Evolutionary conservation across 148 eudicot species (phyloP).

Genomic region (Chenopodium album): DNA sequence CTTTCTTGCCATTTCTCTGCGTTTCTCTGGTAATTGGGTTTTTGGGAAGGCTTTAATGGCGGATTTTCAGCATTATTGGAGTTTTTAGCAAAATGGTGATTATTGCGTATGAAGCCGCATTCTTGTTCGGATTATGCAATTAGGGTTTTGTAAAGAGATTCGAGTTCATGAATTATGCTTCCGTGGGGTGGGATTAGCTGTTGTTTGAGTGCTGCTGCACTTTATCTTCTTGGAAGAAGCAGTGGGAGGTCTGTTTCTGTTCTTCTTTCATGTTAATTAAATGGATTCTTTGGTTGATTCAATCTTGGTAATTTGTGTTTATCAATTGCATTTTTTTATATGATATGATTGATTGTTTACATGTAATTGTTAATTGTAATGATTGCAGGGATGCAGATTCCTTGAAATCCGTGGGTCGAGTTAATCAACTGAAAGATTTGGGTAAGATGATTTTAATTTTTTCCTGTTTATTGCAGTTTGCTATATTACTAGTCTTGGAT

Average conservation of each 20-base stretch:
- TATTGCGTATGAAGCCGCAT: not conserved
- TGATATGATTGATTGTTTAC: not conserved
- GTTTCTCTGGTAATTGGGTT: not conserved
- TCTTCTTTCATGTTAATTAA: not conserved
- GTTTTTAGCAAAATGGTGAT: not conserved
- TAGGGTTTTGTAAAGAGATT: conserved; percentile 25
- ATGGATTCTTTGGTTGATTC: not conserved
- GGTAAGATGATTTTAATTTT: conserved; percentile 32
- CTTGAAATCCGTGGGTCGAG: conserved; percentile 72
- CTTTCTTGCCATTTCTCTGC: too few relatives aligned
- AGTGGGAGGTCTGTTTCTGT: conserved; percentile 60
- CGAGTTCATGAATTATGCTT: conserved; percentile 37
- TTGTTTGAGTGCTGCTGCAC: conserved; percentile 89
- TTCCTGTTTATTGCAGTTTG: too few relatives aligned
- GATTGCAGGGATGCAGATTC: conserved; percentile 74
- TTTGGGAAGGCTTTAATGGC: not conserved
- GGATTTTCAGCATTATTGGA: not conserved
- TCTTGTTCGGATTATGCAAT: not conserved
- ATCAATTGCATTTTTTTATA: not conserved
- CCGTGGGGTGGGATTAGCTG: conserved; percentile 92
- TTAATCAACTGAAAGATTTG: conserved; percentile 83
- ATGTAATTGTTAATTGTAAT: conserved; percentile 10
- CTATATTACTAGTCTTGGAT: too few relatives aligned
- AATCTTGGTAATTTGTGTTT: too few relatives aligned
- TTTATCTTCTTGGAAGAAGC: conserved; percentile 85